Evolutionary conservation across 208 protist genomes (phyloP).

Genomic region (Herpetomonas muscarum): DNA sequence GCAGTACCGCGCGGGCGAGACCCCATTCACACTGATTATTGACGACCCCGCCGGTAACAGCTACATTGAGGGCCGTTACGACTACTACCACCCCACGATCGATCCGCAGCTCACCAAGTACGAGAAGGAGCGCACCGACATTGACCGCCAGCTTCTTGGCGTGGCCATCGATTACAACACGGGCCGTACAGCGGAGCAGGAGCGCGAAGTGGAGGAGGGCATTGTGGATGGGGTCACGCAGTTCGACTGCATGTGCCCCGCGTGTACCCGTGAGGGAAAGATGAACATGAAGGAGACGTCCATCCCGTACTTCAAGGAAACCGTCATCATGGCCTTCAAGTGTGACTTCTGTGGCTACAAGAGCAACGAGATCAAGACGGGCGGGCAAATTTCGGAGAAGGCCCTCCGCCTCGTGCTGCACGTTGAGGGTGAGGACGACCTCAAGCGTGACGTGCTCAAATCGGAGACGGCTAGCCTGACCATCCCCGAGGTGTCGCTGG

Average conservation of each 20-base stretch:
- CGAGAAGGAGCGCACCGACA: conserved; percentile 80
- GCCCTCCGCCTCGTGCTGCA: conserved; percentile 70
- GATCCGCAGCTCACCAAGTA: conserved; percentile 82
- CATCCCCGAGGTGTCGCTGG: conserved; percentile 88
- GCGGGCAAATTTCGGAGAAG: conserved; percentile 77
- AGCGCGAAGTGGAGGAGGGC: conserved; percentile 75
- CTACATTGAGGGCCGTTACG: conserved; percentile 90
- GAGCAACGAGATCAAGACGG: conserved; percentile 92
- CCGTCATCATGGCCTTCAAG: conserved; percentile 91
- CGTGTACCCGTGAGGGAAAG: conserved; percentile 55
- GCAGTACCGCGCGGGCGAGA: conserved; percentile 46
- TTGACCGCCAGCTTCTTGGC: conserved; percentile 84
- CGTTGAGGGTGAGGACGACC: conserved; percentile 74
- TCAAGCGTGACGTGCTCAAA: conserved; percentile 94
- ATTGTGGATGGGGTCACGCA: conserved; percentile 61
- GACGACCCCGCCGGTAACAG: conserved; percentile 92
- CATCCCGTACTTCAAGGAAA: conserved; percentile 96
- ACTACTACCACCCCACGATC: conserved; percentile 87
- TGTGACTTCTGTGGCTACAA: conserved; percentile 94
- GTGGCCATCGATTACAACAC: conserved; percentile 89
- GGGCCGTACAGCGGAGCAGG: conserved; percentile 58
- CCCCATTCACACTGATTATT: conserved; percentile 91
- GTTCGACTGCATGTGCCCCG: conserved; percentile 75
- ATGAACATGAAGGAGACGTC: conserved; percentile 83
- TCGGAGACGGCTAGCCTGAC: conserved; percentile 84